A percentile compares a stretch with the other conserved stretches of the same genome.
phyloP scores from a whole-genome alignment of 768 basidiomycete species.

The Boletus insuetus region DNA sequence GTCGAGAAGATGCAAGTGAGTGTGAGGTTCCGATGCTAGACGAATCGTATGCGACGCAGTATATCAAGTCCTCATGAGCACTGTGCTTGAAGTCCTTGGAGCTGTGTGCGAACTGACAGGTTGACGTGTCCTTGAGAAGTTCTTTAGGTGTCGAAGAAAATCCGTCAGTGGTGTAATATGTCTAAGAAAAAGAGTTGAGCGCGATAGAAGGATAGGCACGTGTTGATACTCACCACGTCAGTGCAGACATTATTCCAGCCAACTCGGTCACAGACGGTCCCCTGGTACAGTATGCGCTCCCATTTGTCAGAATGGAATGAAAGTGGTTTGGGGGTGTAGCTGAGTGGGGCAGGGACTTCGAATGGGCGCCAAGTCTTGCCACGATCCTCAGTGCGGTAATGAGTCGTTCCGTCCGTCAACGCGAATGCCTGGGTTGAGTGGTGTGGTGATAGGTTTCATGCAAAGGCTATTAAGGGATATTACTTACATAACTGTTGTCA shows the following conservation, averaged over 20 bases:
- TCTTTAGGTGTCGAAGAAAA: conserved; percentile 60
- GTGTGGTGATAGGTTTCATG: background rate
- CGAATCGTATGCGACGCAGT: conserved; percentile 86
- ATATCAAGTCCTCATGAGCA: conserved; percentile 73
- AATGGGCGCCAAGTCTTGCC: conserved; percentile 88
- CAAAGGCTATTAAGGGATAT: background rate
- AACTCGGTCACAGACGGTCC: conserved; percentile 53
- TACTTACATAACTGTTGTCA: conserved; percentile 67
- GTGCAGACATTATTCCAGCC: conserved; percentile 61
- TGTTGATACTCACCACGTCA: conserved; percentile 54
- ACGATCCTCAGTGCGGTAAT: conserved; percentile 86
- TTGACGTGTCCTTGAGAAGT: conserved; percentile 67
- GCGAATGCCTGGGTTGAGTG: conserved; percentile 69
- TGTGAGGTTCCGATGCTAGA: conserved; percentile 42
- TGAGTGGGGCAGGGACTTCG: conserved; percentile 52
- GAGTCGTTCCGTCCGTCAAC: conserved; percentile 66
- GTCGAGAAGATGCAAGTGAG: conserved; percentile 54
- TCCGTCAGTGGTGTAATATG: conserved; percentile 84
- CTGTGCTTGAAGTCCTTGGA: conserved; percentile 78
- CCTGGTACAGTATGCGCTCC: conserved; percentile 78
- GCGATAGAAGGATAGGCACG: background rate
- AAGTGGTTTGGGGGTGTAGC: conserved; percentile 57
- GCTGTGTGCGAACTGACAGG: conserved; percentile 89
- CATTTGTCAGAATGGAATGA: conserved; percentile 87
- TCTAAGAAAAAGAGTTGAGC: conserved; percentile 43